Evolutionary conservation across 768 basidiomycete genomes (phyloP), one percentile per base, ranked within the genome.

Genomic region (Baorangia bicolor): DNA sequence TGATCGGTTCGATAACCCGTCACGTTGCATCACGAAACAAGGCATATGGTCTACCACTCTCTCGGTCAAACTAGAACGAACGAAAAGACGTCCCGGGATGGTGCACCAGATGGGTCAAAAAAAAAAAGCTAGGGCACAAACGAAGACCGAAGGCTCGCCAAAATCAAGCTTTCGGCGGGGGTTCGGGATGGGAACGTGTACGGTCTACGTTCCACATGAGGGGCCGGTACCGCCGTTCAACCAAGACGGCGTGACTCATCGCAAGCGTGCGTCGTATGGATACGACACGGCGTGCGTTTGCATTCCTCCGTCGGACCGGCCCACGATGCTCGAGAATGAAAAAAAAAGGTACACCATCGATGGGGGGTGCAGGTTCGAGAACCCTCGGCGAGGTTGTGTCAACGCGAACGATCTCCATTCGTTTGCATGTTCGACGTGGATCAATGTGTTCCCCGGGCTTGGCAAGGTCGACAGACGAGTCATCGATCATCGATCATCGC

Each of bases 1-100:
- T 53, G 61, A 59, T 61, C 61, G 51, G 50, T 35, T 58, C 46
- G 49, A 51, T 51, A 39, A 48, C 34, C 31, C 9, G 21, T 43
- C 51, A 38, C 28, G 38, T 40, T 53, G 38, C 18, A 30, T 16
- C 18, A 40, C 21, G 33, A 41, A 60, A 40, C 31, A 5, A 55
- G 51, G 38, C 23, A 41, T 46, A 44, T 44, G 27, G 27, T 9
- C 25, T 18, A 12, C 41, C 43, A 23, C 40, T 13, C 21, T 51
- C 28, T 30, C 25, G 42, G 25, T 46, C 56, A 27, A 27, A 2
- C 5, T 11, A 30, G 30, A 30, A 30, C 30, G 30, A 30, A 30
- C 30, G 30, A 30, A 30, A 11, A 30, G 2, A 30, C 30, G 10
- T 9, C 28, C 16, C 25, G 54, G 21, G 28, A 12, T 13, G 2